Base-by-base conservation (phyloP, 2,329 filamentous ascomycete species). In the Exserohilum rostratum region DNA sequence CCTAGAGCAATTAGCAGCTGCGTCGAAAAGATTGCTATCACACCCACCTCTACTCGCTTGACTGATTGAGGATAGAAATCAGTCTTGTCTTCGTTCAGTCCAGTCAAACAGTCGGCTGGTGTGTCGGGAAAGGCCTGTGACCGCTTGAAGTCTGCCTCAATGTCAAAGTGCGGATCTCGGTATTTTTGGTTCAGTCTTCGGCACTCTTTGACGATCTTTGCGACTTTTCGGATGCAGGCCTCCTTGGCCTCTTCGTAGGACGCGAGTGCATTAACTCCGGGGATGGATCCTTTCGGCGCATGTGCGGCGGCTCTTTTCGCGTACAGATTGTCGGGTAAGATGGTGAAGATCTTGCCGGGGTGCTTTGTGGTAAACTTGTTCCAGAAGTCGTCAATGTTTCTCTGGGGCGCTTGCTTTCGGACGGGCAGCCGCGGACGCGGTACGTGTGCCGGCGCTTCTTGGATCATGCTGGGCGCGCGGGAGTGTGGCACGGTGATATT, bases 171-270 rank as follows among this genome's bases (percentile, higher is more conserved):
- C n/a, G 87, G 85, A 69, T 96, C 91, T 13, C 88, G 84, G 70
- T 96, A 96, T 74, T 91, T 93, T 67, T 91, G 88, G 74, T 96
- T 96, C 53, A 91, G 80, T 7, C 90, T 83, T 18, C 86, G 82
- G 71, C 91, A 96, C 66, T 87, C 84, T 53, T 78, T 79, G 27
- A 83, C 80, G 50, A 86, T 86, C 55, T 83, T 82, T 7, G 79
- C 76, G 5, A 87, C 84, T 46, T 84, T 83, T 51, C 83, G 83
- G 49, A 79, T 81, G 75, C 91, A 96, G 53, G 87, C 83, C 18
- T 82, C 82, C 3, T 82, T 85, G 0, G 90, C 90, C 64, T 90
- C 85, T 49, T 91, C 85, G 68, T 91, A 95, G 0, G 88, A 90
- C 17, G 84, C 82, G 39, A 85, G 80, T 0, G 88, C 77, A 38